Conservation (phyloP, 148 eudicot genomes). For the Simmondsia chinensis region DNA sequence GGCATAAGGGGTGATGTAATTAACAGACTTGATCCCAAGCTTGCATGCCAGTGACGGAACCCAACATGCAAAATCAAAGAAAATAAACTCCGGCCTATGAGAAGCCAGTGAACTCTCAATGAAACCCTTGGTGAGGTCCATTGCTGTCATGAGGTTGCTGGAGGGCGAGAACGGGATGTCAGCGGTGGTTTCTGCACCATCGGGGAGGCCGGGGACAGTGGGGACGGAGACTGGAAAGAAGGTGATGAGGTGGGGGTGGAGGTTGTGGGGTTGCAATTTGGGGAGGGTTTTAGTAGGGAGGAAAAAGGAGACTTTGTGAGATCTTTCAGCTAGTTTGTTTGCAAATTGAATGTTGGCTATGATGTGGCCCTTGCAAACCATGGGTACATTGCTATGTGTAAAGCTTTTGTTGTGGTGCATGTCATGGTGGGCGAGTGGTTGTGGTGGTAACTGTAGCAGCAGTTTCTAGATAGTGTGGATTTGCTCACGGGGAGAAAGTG, state of each 20-base stretch:
- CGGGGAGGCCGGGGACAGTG: slow-evolving; percentile 8
- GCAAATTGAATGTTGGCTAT: slow-evolving; percentile 6
- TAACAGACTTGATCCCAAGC: slow-evolving; percentile 1
- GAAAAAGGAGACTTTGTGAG: slow-evolving; percentile 9
- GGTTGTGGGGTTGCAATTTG: slow-evolving; percentile 6
- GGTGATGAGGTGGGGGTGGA: slow-evolving; percentile 10
- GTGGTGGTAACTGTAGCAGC: too few relatives aligned
- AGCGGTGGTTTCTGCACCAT: slow-evolving; percentile 5
- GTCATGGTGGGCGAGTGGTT: too few relatives aligned
- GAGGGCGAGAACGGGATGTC: slow-evolving; percentile 3
- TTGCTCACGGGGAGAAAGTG: too few relatives aligned
- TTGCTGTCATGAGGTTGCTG: slow-evolving; percentile 4
- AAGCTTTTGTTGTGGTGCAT: too few relatives aligned
- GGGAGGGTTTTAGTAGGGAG: slow-evolving; percentile 7
- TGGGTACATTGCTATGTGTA: slow-evolving; percentile 17
- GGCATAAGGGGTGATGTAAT: too few relatives aligned
- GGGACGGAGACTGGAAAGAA: slow-evolving; percentile 13
- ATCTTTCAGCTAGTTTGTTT: slow-evolving; percentile 14
- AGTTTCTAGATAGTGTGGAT: too few relatives aligned
- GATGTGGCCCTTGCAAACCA: slow-evolving; percentile 16
- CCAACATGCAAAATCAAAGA: slow-evolving; percentile 17
- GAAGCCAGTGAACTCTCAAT: background rate
- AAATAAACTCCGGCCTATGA: slow-evolving; percentile 10
- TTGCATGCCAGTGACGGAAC: slow-evolving; percentile 2
- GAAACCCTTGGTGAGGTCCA: slow-evolving; percentile 10